Base-by-base conservation (phyloP, 768 basidiomycete genomes). In the Hygrophoropsis aurantiaca region DNA sequence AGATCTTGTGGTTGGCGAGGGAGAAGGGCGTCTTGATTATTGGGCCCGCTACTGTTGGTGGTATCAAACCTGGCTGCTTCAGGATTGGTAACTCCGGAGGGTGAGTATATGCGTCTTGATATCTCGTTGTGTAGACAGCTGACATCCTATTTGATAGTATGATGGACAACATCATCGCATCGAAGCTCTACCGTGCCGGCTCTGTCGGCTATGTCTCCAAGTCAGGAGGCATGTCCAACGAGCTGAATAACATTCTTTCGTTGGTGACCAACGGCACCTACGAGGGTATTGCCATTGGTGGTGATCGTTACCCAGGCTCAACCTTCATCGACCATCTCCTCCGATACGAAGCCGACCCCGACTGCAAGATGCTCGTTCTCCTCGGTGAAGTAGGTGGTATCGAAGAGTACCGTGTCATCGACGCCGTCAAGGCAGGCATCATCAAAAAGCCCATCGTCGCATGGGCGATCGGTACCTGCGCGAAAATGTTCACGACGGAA, bases 131-230 rank as follows among this genome's bases (percentile, higher is more conserved):
- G 26, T 24, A n/a, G 11, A 54, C 55, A 16, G 27, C 45, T 58
- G 6, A 59, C 42, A 42, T 25, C 9, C 2, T n/a, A n/a, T n/a
- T n/a, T n/a, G 9, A 5, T 51, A 87, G 91, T 62, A 98, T 98
- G 95, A 97, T 97, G 94, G 95, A 99, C 78, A 99, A 98, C 79
- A 94, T 98, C 74, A 97, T 97, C 64, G 76, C 94, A 6, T 95
- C 93, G 53, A 99, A 97, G 78, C 87, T 99, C 53, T 99, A 97
- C 82, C 93, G 94, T 61, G 76, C 94, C 21, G 95, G 95, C 47
- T 93, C 94, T 11, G 90, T 99, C 59, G 95, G 94, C 62, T 99
- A 98, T 70, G 95, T 99, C 65, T 97, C 93, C 70, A 99, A 99
- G 76, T 97, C 94, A 7, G 95, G 95, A 58, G 95, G 95, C 70